A percentile compares a stretch with the other conserved stretches of the same genome.
phyloP scores from a whole-genome alignment of 176 grass and related monocot species.

The Juncus inflexus region DNA sequence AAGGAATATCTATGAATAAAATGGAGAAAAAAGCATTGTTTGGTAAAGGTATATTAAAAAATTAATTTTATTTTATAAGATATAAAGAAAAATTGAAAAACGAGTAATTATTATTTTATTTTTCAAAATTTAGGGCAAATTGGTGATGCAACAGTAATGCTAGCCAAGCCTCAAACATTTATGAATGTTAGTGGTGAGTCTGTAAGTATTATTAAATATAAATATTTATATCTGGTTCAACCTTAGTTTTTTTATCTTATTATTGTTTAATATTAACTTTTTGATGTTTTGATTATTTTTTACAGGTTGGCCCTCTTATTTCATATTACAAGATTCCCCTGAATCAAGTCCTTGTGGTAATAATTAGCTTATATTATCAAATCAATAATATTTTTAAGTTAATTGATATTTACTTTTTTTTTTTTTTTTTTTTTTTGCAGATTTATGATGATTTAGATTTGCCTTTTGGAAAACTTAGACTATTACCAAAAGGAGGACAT shows the following conservation, averaged over 20 bases:
- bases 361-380: constrained; percentile 12
- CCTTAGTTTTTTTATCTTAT: background rate
- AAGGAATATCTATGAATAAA: constrained; percentile 69
- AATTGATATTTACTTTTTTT: background rate
- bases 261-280: constrained; percentile 5
- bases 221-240: constrained; percentile 4
- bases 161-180: constrained; percentile 86
- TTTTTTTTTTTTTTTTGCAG: constrained; percentile 39
- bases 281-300: constrained; percentile 16
- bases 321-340: constrained; percentile 89
- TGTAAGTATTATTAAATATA: constrained; percentile 52
- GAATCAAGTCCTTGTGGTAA: constrained; percentile 89
- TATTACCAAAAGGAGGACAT: constrained; percentile 88
- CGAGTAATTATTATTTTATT: background rate
- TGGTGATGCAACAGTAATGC: constrained; percentile 69
- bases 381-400: background rate
- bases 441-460: constrained; percentile 91
- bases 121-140: constrained; percentile 49
- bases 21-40: constrained; percentile 60
- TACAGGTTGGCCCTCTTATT: constrained; percentile 74
- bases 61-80: constrained; percentile 7
- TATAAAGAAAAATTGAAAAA: background rate
- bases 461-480: constrained; percentile 76
- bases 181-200: constrained; percentile 99
- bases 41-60: constrained; percentile 58